phyloP scores from a whole-genome alignment of 2,329 filamentous ascomycete genomes.

The Venturia pyrina region DNA sequence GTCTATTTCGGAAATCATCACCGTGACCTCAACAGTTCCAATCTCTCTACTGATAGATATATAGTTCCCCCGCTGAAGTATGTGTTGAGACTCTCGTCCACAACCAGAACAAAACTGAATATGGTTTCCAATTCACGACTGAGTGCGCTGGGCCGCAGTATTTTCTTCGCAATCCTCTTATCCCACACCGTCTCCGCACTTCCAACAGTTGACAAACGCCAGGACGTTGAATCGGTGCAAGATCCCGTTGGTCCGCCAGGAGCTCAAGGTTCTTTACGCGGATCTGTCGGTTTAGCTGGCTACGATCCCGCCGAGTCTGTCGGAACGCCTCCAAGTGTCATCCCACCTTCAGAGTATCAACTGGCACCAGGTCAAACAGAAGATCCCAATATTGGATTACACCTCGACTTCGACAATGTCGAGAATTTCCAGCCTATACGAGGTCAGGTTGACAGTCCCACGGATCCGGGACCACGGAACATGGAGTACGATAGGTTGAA shows the following conservation, averaged over 20 bases:
- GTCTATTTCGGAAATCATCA: background rate
- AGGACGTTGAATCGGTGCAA: background rate
- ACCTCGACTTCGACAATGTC: conserved; percentile 43
- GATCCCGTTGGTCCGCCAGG: background rate
- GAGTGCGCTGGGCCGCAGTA: background rate
- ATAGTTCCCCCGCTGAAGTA: background rate
- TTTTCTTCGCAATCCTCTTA: background rate
- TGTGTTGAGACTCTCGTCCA: background rate
- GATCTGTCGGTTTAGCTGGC: conserved; percentile 13
- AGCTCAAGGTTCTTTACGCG: conserved; percentile 11
- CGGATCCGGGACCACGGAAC: conserved; percentile 61
- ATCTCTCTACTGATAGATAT: background rate
- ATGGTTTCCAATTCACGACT: background rate
- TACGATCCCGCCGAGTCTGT: conserved; percentile 14
- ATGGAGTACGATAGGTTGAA: conserved; percentile 56
- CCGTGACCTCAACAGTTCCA: background rate
- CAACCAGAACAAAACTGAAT: background rate
- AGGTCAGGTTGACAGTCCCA: conserved; percentile 36
- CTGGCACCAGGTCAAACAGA: conserved; percentile 43
- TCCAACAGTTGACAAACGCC: background rate
- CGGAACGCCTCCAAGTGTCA: conserved; percentile 19
- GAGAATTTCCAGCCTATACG: conserved; percentile 47
- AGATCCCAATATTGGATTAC: conserved; percentile 39
- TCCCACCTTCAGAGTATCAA: conserved; percentile 24
- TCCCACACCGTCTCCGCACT: background rate